A percentile compares a stretch with the other conserved stretches of the same genome.
Evolutionary conservation across 768 basidiomycete species (phyloP).

Genomic region (Lactarius vividus): DNA sequence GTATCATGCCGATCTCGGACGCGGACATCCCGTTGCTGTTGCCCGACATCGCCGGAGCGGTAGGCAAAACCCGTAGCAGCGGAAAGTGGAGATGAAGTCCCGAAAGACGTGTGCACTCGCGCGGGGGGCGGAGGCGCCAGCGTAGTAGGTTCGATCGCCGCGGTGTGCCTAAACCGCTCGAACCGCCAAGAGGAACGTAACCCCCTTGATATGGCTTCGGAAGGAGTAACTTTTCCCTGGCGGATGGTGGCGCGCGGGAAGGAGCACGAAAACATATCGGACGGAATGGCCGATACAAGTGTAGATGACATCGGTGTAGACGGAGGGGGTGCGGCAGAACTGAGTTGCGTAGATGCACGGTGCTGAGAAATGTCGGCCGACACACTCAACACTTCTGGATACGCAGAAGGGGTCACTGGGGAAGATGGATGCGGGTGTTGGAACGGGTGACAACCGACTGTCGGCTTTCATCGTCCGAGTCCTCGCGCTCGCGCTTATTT

Average conservation of each 20-base stretch:
- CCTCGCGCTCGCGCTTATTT: conserved; percentile 23
- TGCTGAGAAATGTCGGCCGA: not conserved
- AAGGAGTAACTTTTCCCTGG: not conserved
- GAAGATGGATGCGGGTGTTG: not conserved
- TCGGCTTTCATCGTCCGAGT: conserved; percentile 10
- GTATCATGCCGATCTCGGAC: not conserved
- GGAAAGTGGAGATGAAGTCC: not conserved
- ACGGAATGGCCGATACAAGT: not conserved
- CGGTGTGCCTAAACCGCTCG: conserved; percentile 2
- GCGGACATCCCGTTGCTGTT: not conserved
- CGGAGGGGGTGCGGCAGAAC: not conserved
- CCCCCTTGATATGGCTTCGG: conserved; percentile 8
- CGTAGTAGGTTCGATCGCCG: not conserved
- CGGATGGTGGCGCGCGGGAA: not conserved
- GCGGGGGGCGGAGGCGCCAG: not conserved
- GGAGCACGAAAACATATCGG: not conserved
- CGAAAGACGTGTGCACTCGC: not conserved
- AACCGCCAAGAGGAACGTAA: conserved; percentile 17
- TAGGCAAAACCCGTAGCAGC: not conserved
- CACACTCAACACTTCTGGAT: not conserved
- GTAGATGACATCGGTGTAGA: not conserved
- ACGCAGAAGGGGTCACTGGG: not conserved
- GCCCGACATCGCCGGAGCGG: not conserved
- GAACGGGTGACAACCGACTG: not conserved
- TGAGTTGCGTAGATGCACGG: not conserved